Conservation (phyloP, 2,329 filamentous ascomycete species). For the Fusarium sp. region DNA sequence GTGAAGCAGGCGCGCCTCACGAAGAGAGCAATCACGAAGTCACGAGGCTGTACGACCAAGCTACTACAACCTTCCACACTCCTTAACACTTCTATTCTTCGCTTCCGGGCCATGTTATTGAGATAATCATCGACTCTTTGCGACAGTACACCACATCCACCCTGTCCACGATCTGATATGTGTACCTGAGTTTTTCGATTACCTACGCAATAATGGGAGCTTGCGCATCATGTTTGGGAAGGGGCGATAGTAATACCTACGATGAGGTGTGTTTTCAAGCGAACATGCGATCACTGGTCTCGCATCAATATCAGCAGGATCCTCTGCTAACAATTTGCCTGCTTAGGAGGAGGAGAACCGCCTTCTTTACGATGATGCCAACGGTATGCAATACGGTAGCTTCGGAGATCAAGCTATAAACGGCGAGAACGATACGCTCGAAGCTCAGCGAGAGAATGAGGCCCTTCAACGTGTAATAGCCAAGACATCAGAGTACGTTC, state of each 20-base stretch:
- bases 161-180: conserved; percentile 36
- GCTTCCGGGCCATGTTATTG: conserved; percentile 4
- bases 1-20: conserved; percentile 41
- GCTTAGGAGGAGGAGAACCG: conserved; percentile 68
- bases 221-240: conserved; percentile 71
- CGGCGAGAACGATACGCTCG: conserved; percentile 69
- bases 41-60: conserved; percentile 33
- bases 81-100: conserved; percentile 13
- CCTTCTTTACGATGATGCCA: conserved; percentile 70
- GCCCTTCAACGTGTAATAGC: conserved; percentile 73
- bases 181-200: conserved; percentile 27
- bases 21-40: conserved; percentile 35
- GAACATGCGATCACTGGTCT: neutral
- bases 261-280: conserved; percentile 62
- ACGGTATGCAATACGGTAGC: conserved; percentile 70
- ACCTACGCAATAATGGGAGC: conserved; percentile 63
- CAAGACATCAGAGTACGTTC: conserved; percentile 70
- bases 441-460: conserved; percentile 73
- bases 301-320: neutral
- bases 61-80: conserved; percentile 33
- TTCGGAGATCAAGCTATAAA: conserved; percentile 68
- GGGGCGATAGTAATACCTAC: conserved; percentile 61
- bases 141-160: conserved; percentile 10
- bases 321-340: conserved; percentile 14
- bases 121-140: conserved; percentile 1